Base-by-base conservation (phyloP, 148 eudicot species). In the Chenopodium album region DNA sequence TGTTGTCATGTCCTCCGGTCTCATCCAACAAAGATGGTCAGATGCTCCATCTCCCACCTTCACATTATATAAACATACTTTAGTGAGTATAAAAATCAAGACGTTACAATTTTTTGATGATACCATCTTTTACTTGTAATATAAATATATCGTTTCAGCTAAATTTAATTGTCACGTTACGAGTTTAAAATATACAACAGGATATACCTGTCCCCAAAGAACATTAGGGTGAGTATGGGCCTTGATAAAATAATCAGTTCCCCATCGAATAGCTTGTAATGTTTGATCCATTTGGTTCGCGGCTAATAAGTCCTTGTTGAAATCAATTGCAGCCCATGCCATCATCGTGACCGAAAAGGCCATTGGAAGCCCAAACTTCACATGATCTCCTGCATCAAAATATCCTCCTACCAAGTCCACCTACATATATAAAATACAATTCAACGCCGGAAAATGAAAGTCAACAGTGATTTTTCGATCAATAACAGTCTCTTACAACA, bases 331-430 rank as follows among this genome's bases (percentile, higher is more conserved):
- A 3, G 91, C 87, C 97, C 96, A 94, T 0, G 98, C 86, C 44
- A 94, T 59, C 96, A 94, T 89, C 19, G 96, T 92, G 17, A 92
- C 84, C 9, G 93, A 89, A 73, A 87, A 92, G 0, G 96, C 98
- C 98, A 93, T 93, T 19, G 98, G 98, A 1, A 92, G 87, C 16
- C 98, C 95, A 80, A 93, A 92, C 87, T 93, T 93, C 14, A 93
- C 95, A 60, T 93, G 87, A 75, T 92, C 95, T 48, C 98, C 97
- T 6, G 97, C 94, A 41, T 93, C 97, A 13, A 91, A 93, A 76
- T 93, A 93, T 44, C 97, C 97, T 83, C 97, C 94, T 1, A 91
- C 93, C 87, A 93, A 88, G 77, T 91, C 92, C 88, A 90, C 94
- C 97, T 93, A 70, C 82, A 84, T 56, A 23, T 16, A 75, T 23